Evolutionary conservation across 73 alveolate genomes (phyloP).

Genomic region (Paramecium biaurelia): DNA sequence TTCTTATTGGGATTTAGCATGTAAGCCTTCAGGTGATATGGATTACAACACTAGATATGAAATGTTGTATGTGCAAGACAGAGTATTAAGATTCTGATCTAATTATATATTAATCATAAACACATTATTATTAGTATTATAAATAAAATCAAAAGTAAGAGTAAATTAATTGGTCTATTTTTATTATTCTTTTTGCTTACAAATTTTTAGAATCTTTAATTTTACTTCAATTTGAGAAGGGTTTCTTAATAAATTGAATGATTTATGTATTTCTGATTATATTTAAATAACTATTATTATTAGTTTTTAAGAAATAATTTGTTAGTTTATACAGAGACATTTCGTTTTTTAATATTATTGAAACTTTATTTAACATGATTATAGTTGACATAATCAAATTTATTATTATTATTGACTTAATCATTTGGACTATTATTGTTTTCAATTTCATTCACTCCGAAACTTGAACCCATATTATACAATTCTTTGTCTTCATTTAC

Average conservation of each 20-base stretch:
- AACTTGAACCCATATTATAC: background rate
- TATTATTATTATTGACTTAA: background rate
- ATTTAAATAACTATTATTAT: background rate
- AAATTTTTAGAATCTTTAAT: background rate
- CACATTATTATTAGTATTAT: background rate
- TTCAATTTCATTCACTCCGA: background rate
- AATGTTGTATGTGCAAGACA: slow-evolving; percentile 53
- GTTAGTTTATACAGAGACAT: background rate
- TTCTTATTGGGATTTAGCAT: slow-evolving; percentile 54
- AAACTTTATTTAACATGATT: background rate
- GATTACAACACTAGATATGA: slow-evolving; percentile 62
- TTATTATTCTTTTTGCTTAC: background rate
- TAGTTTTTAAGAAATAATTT: background rate
- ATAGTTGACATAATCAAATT: background rate
- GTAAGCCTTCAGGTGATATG: slow-evolving; percentile 57
- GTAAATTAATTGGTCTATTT: background rate
- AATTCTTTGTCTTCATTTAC: background rate
- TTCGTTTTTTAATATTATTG: background rate
- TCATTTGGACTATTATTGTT: background rate
- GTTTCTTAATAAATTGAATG: background rate
- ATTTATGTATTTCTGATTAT: background rate
- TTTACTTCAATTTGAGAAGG: background rate
- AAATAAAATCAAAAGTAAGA: background rate
- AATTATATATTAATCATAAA: background rate
- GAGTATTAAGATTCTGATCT: slow-evolving; percentile 59